Evolutionary conservation across 2,329 filamentous ascomycete species (phyloP), one percentile per base, ranked within the genome.

Genomic region (Neonectria hederae): DNA sequence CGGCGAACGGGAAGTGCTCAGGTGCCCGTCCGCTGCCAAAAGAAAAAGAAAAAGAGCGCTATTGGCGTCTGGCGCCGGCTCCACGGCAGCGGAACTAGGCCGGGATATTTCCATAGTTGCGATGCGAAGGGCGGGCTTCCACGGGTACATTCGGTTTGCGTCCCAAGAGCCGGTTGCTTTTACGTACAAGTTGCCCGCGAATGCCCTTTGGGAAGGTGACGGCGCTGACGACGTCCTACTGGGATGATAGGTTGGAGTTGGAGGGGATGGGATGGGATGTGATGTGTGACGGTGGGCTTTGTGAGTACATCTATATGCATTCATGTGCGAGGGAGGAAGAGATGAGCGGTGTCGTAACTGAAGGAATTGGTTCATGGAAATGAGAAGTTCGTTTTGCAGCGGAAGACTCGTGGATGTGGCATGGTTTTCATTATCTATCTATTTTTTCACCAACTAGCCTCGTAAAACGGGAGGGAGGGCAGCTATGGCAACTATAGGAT

Each of bases 401-500:
- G 14, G 17, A 17, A 38, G 32, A 17, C 6, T n/a, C 7, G 35
- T 42, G 17, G 8, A 19, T 21, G 17, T n/a, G 38, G 38, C 38
- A 21, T 17, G 35, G 17, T n/a, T 38, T 35, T 38, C 8, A n/a
- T 3, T n/a, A 21, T 43, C 19, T 53, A 49, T 22, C 38, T 32
- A 49, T 53, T 32, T 46, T 38, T n/a, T 45, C 45, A 10, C 28
- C 11, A 59, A 43, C 30, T 17, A 22, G 35, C 35, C 35, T n/a
- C 35, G 45, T 26, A 17, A 52, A 22, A 28, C 49, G 30, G 43
- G 42, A 60, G 3, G 52, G 10, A 45, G 21, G 24, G 1, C 9
- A 30, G 14, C 21, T 14, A 43, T 9, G 8, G n/a, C n/a, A n/a
- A n/a, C 55, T 71, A 77, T 46, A 76, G 35, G 43, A 77, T 59